Percentiles rank a stretch among this genome's conserved stretches.
These are phyloP conservation scores for Globisporangium perplexum DNA, from an alignment of 352 stramenopile genomes.

Conservation along the genomic window DNA sequence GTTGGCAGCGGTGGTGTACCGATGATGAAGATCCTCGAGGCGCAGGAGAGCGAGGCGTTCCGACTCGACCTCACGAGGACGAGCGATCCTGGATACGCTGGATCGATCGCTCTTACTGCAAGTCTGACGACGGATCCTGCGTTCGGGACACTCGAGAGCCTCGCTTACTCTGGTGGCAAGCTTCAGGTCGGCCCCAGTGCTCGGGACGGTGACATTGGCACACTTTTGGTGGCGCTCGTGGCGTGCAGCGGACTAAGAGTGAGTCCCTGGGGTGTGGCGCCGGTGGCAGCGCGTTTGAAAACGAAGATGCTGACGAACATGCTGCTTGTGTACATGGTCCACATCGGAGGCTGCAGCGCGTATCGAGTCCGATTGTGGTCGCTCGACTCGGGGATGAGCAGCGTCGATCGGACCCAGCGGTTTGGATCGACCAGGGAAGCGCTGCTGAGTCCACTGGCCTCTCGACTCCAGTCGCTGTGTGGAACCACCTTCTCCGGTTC, in stretches of 20 bases:
- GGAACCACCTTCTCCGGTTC: constrained; percentile 11
- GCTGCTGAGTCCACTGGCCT: too few relatives aligned
- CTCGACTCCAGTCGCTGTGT: constrained; percentile 1
- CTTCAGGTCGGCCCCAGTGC: background rate
- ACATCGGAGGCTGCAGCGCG: too few relatives aligned
- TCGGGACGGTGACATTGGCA: background rate
- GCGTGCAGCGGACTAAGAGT: too few relatives aligned
- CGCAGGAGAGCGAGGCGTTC: background rate
- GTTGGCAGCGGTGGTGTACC: constrained; percentile 1
- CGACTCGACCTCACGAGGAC: background rate
- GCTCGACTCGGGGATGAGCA: too few relatives aligned
- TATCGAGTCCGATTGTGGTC: too few relatives aligned
- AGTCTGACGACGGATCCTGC: background rate
- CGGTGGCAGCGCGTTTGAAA: too few relatives aligned
- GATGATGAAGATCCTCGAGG: constrained; percentile 1
- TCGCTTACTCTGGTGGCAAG: too few relatives aligned
- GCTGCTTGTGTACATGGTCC: too few relatives aligned
- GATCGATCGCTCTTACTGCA: background rate
- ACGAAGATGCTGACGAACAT: too few relatives aligned
- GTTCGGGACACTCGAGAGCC: background rate
- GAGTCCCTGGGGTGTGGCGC: too few relatives aligned
- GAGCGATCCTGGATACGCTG: constrained; percentile 1
- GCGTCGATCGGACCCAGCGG: background rate
- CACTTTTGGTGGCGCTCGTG: too few relatives aligned
- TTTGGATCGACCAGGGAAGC: background rate